Evolutionary conservation across 2,329 filamentous ascomycete genomes (phyloP), one percentile per base, ranked within the genome.

Genomic region (Cladophialophora bantiana): DNA sequence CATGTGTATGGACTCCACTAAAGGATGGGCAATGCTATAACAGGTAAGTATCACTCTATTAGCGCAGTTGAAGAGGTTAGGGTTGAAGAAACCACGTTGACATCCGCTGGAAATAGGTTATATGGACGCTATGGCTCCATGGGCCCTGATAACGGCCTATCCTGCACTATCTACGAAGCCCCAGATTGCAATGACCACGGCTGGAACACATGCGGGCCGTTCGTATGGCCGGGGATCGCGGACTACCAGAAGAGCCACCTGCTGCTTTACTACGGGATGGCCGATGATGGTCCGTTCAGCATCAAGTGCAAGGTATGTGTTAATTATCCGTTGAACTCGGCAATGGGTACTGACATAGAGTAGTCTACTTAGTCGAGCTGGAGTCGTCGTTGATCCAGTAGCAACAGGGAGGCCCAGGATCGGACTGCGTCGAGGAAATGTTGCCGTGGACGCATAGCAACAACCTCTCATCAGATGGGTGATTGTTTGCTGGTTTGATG

Each of bases 141-240:
- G 64, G 65, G 61, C 9, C 68, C 68, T 9, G 68, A 69, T 48
- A 65, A 67, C 35, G 68, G 64, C 18, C 42, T 69, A 13, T 57
- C 38, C 13, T 69, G 68, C 42, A 63, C 61, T 6, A 35, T 69
- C n/a, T 69, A 69, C 35, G 65, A 69, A 52, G 26, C 32, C 20
- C 13, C 15, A 7, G 20, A 67, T 20, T 67, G 64, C 57, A 69
- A 66, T 36, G 40, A 58, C 38, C n/a, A 65, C 10, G 58, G 58
- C 36, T 67, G 61, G 67, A 40, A 50, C 20, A 62, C 38, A 13
- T 56, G 35, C 31, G 36, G 36, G 7, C 36, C n/a, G 12, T 67
- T 67, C 31, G 36, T 36, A 13, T 69, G 42, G 10, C 68, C 68
- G 2, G 68, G 68, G 10, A 67, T 65, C 36, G 4, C 15, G 18